Evolutionary conservation across 495 filamentous ascomycete species (phyloP).

Genomic region (Platismatia glauca): DNA sequence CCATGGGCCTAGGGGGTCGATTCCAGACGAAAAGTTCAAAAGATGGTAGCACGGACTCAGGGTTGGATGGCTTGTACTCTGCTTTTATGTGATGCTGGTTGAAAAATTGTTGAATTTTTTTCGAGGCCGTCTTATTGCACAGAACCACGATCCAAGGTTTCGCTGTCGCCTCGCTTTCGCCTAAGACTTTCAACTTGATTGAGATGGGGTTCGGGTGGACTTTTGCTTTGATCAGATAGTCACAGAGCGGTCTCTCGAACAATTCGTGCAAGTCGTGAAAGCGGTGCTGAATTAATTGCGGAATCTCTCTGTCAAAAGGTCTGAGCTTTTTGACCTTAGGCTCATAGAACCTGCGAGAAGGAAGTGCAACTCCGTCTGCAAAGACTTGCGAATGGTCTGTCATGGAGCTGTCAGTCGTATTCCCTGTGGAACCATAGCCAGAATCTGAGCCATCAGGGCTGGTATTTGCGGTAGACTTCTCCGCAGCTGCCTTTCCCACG

Average conservation of each 20-base stretch:
- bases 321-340: slow-evolving; percentile 14
- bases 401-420: neutral
- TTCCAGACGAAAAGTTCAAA: slow-evolving; percentile 19
- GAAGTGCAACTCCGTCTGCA: slow-evolving; percentile 15
- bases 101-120: slow-evolving; percentile 24
- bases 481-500: neutral
- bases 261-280: slow-evolving; percentile 25
- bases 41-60: slow-evolving; percentile 10
- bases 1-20: slow-evolving; percentile 14
- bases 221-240: slow-evolving; percentile 12
- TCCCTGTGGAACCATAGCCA: slow-evolving; percentile 17
- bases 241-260: slow-evolving; percentile 16
- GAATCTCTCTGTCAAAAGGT: slow-evolving; percentile 19
- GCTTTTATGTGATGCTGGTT: slow-evolving; percentile 18
- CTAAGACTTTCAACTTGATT: slow-evolving; percentile 22
- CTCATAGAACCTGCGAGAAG: neutral
- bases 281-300: slow-evolving; percentile 18
- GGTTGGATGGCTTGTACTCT: slow-evolving; percentile 16
- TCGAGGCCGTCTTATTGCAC: slow-evolving; percentile 15
- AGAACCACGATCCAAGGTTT: slow-evolving; percentile 24
- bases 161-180: slow-evolving; percentile 20
- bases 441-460: slow-evolving; percentile 16
- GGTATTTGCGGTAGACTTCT: neutral
- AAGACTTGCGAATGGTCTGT: slow-evolving; percentile 9
- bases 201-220: slow-evolving; percentile 13